These are phyloP conservation scores for Saccharomyces hybrid DNA, from an alignment of 1,139 yeast species.

Conservation along the genomic window DNA sequence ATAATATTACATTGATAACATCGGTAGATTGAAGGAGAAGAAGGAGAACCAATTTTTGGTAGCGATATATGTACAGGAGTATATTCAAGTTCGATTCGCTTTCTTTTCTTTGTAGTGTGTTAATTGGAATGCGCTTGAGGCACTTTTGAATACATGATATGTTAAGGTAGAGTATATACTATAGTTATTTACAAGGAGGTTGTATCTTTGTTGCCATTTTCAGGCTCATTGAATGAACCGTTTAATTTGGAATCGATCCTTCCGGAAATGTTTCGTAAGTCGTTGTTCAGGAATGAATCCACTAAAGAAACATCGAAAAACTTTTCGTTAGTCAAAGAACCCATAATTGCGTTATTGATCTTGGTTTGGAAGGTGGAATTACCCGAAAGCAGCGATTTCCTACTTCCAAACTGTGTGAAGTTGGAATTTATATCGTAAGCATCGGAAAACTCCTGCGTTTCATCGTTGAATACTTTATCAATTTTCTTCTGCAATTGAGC, in stretches of 20 bases:
- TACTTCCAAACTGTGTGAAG: background rate
- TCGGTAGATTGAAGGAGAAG: constrained; percentile 18
- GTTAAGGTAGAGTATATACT: background rate
- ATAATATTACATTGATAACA: constrained; percentile 79
- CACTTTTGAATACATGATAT: background rate
- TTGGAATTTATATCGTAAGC: background rate
- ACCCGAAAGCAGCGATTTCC: background rate
- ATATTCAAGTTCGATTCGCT: background rate
- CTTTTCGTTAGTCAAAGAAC: background rate
- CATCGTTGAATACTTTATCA: constrained; percentile 30
- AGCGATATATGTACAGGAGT: background rate
- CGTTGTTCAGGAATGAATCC: background rate
- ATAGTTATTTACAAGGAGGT: background rate
- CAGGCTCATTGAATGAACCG: background rate
- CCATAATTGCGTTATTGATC: background rate
- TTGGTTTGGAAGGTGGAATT: background rate
- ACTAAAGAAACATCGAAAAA: background rate
- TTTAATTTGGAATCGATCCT: background rate
- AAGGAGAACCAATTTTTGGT: background rate
- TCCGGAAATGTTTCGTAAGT: background rate
- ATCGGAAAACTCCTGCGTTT: background rate
- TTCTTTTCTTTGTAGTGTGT: background rate
- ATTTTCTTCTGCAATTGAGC: constrained; percentile 30
- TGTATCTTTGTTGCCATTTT: background rate
- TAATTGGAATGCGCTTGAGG: background rate